phyloP scores from a whole-genome alignment of 2,329 filamentous ascomycete genomes.

The Diplodia corticola region DNA sequence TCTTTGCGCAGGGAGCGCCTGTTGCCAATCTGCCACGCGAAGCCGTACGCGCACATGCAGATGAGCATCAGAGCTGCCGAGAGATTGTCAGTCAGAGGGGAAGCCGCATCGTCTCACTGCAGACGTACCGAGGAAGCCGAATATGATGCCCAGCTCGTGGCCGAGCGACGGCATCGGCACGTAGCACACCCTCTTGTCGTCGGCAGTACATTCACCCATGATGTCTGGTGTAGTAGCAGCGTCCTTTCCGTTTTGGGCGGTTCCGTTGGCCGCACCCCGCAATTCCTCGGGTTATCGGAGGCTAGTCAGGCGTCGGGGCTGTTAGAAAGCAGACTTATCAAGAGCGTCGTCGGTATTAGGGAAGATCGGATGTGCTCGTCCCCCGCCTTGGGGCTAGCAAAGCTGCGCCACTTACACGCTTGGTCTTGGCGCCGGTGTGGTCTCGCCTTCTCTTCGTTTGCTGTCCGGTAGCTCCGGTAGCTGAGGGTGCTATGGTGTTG shows the following conservation, averaged over 20 bases:
- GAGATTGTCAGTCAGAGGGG: background rate
- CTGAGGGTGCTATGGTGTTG: too few species aligned
- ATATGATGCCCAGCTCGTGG: conserved; percentile 31
- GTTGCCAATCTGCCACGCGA: conserved; percentile 30
- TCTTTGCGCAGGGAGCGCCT: conserved; percentile 27
- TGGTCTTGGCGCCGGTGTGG: background rate
- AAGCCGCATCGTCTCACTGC: background rate
- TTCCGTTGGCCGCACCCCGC: background rate
- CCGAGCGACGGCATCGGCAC: conserved; percentile 27
- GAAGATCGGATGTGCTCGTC: background rate
- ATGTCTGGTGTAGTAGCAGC: background rate
- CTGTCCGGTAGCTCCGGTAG: too few species aligned
- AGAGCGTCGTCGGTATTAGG: background rate
- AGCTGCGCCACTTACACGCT: conserved; percentile 14
- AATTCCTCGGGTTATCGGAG: background rate
- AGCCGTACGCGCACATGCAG: conserved; percentile 27
- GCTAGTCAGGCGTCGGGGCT: background rate
- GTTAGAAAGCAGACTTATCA: background rate
- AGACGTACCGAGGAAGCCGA: conserved; percentile 30
- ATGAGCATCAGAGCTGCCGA: conserved; percentile 30
- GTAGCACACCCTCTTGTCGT: conserved; percentile 18
- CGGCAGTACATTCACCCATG: conserved; percentile 19
- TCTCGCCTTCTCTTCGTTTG: background rate
- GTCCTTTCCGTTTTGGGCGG: background rate
- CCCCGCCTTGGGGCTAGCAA: background rate